Evolutionary conservation across 805 yeast genomes (phyloP).

Genomic region (Myxozyma vanderwaltii): DNA sequence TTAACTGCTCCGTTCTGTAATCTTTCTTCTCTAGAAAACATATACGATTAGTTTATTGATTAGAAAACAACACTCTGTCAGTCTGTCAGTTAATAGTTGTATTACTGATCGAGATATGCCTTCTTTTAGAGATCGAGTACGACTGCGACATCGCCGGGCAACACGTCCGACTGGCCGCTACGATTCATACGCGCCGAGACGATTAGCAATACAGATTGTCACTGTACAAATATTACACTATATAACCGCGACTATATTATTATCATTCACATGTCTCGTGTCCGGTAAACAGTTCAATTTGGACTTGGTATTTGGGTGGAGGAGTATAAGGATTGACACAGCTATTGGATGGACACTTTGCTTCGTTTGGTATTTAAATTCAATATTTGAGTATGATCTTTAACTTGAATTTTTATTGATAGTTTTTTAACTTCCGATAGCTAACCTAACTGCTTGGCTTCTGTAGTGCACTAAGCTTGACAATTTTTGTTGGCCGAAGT

Average conservation of each 20-base stretch:
- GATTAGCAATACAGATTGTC: slow-evolving; percentile 70
- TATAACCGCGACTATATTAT: slow-evolving; percentile 64
- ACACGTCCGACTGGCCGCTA: slow-evolving; percentile 35
- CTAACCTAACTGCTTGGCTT: background rate
- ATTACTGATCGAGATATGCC: background rate
- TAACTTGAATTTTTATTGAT: too few species aligned
- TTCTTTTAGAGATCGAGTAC: slow-evolving; percentile 7
- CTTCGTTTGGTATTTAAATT: slow-evolving; percentile 77
- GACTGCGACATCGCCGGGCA: slow-evolving; percentile 12
- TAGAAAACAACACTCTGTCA: too few species aligned
- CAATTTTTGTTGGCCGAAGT: slow-evolving; percentile 86
- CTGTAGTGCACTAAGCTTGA: slow-evolving; percentile 73
- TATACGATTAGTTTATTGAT: background rate
- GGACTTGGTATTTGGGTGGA: slow-evolving; percentile 82
- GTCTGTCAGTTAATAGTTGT: too few species aligned
- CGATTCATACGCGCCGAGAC: slow-evolving; percentile 58
- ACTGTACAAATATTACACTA: slow-evolving; percentile 80
- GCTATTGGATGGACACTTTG: slow-evolving; percentile 78
- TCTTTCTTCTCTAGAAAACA: background rate
- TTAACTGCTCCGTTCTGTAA: too few species aligned
- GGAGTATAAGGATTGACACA: slow-evolving; percentile 67
- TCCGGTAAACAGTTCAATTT: slow-evolving; percentile 70
- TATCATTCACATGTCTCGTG: slow-evolving; percentile 64
- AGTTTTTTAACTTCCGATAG: background rate
- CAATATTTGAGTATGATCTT: slow-evolving; percentile 52